Conservation (phyloP, 2,329 filamentous ascomycete species). For the Clonostachys rhizophaga region DNA sequence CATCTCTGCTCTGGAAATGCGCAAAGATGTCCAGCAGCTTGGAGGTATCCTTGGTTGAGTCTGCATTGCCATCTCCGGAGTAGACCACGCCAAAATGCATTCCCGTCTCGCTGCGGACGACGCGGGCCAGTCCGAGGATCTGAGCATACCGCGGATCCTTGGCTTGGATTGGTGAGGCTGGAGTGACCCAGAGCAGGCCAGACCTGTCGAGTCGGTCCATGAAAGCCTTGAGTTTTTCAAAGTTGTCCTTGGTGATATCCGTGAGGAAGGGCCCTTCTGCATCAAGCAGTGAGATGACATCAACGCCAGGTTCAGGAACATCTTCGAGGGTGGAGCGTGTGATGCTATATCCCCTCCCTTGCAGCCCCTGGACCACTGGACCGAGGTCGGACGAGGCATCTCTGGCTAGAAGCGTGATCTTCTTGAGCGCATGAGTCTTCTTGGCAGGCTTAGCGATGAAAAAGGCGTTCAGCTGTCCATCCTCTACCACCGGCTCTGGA, state of each 20-base stretch:
- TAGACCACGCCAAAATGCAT: neutral
- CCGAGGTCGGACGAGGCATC: neutral
- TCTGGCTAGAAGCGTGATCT: neutral
- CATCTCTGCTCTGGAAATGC: neutral
- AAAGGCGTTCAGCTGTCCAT: neutral
- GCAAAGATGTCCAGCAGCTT: neutral
- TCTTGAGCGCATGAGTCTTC: neutral
- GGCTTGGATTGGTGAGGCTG: neutral
- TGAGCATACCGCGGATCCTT: constrained; percentile 1
- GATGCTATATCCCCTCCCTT: neutral
- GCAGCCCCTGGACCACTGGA: neutral
- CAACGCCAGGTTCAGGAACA: neutral
- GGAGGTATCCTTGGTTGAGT: neutral
- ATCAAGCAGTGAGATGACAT: constrained; percentile 3
- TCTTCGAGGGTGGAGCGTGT: neutral
- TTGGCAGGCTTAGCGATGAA: neutral
- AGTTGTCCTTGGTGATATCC: neutral
- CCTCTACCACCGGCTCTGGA: neutral
- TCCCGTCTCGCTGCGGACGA: neutral
- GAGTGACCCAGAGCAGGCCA: neutral
- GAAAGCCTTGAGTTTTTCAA: neutral
- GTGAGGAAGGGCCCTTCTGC: constrained; percentile 1
- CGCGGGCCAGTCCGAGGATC: neutral
- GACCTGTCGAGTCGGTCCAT: neutral
- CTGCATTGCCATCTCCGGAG: neutral